A percentile compares a stretch with the other conserved stretches of the same genome.
phyloP scores from a whole-genome alignment of 1,284 basidiomycete species.

The Chiua sp. region DNA sequence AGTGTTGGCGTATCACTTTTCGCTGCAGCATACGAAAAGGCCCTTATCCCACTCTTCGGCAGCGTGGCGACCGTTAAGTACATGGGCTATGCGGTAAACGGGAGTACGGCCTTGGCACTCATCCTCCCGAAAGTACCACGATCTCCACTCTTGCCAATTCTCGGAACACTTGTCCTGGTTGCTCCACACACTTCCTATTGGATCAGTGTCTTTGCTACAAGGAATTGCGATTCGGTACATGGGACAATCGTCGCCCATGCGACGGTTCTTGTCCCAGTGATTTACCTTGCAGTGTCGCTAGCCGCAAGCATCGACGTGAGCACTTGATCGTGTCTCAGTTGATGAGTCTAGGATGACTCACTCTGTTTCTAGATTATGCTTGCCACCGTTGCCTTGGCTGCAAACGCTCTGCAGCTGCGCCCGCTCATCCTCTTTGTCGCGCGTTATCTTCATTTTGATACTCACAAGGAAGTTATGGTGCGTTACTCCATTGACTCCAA shows the following conservation, averaged over 20 bases:
- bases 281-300: conserved; percentile 47
- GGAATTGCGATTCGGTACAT: conserved; percentile 53
- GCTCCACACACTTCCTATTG: conserved; percentile 70
- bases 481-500: conserved; percentile 4
- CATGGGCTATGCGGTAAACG: conserved; percentile 44
- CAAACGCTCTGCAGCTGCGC: conserved; percentile 32
- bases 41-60: conserved; percentile 53
- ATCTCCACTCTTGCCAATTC: conserved; percentile 40
- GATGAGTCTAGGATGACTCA: neutral
- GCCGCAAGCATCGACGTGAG: conserved; percentile 51
- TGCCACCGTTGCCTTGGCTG: conserved; percentile 21
- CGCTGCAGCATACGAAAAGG: conserved; percentile 45
- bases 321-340: conserved; percentile 8
- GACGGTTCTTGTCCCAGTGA: conserved; percentile 58
- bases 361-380: conserved; percentile 18
- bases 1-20: conserved; percentile 43
- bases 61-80: conserved; percentile 41
- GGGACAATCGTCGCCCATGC: conserved; percentile 66
- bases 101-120: conserved; percentile 40
- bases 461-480: conserved; percentile 25
- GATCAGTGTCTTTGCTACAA: conserved; percentile 60
- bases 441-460: conserved; percentile 25
- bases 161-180: conserved; percentile 53
- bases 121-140: conserved; percentile 40
- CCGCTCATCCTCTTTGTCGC: conserved; percentile 23